Evolutionary conservation across 2,329 filamentous ascomycete species (phyloP).

Genomic region (Ophiosphaerella herpotricha): DNA sequence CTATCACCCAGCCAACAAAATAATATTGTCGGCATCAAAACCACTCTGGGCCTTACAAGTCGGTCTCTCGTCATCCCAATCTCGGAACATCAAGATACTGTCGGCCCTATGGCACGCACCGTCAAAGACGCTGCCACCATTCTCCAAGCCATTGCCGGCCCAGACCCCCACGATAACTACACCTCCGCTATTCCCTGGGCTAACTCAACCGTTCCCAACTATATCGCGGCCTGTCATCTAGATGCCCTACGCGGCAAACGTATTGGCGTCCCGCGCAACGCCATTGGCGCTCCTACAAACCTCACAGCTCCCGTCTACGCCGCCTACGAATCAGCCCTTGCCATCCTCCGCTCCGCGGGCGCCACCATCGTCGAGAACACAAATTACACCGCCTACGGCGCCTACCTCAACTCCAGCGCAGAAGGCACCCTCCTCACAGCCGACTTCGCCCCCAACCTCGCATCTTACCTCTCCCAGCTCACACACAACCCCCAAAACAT

Average conservation of each 20-base stretch:
- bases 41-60: constrained; percentile 68
- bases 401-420: constrained; percentile 48
- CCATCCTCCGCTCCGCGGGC: constrained; percentile 59
- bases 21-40: constrained; percentile 66
- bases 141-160: constrained; percentile 63
- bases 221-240: constrained; percentile 62
- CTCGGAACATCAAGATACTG: constrained; percentile 60
- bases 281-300: constrained; percentile 49
- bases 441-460: constrained; percentile 64
- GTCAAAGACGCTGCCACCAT: constrained; percentile 64
- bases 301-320: constrained; percentile 49
- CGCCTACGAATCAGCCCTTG: constrained; percentile 62
- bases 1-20: constrained; percentile 60
- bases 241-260: constrained; percentile 60
- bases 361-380: constrained; percentile 64
- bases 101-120: constrained; percentile 62
- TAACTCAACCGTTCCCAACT: constrained; percentile 59
- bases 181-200: constrained; percentile 60
- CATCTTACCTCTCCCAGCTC: constrained; percentile 61
- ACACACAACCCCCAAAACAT: constrained; percentile 63
- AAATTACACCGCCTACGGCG: constrained; percentile 60
- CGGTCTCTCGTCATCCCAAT: constrained; percentile 69
- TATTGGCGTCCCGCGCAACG: constrained; percentile 67
- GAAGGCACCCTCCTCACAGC: constrained; percentile 56
- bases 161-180: constrained; percentile 61